These are phyloP conservation scores for Santalum album DNA, from an alignment of 164 flowering plant genomes.

Conservation along the genomic window DNA sequence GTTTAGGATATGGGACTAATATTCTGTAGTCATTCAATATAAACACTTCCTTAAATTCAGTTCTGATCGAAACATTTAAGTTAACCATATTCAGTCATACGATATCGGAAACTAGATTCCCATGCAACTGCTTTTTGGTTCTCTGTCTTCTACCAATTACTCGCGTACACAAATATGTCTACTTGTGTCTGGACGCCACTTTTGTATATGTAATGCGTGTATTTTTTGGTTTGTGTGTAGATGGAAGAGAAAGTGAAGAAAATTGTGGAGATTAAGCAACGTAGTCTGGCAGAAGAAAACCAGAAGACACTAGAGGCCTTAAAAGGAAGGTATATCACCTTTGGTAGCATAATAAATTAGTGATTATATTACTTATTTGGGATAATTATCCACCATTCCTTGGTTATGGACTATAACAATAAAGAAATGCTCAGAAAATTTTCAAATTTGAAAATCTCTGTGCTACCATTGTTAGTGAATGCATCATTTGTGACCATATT, in stretches of 20 bases:
- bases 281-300: conserved; percentile 96
- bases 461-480: background rate
- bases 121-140: too few relatives aligned
- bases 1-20: too few relatives aligned
- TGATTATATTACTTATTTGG: background rate
- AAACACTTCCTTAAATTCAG: too few relatives aligned
- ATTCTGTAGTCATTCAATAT: too few relatives aligned
- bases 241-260: conserved; percentile 99
- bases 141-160: too few relatives aligned
- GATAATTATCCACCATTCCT: background rate
- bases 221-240: conserved; percentile 24
- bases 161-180: too few relatives aligned
- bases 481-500: background rate
- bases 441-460: background rate
- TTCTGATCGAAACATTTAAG: too few relatives aligned
- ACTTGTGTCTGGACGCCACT: too few relatives aligned
- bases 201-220: background rate
- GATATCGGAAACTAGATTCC: too few relatives aligned
- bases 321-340: conserved; percentile 64
- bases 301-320: conserved; percentile 87
- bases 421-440: background rate
- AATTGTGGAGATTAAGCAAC: conserved; percentile 92
- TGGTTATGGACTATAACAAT: background rate
- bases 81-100: too few relatives aligned
- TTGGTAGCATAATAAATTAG: background rate